These are phyloP conservation scores for Chaetomium fimeti DNA, from an alignment of 495 filamentous ascomycete species.

Conservation along the genomic window DNA sequence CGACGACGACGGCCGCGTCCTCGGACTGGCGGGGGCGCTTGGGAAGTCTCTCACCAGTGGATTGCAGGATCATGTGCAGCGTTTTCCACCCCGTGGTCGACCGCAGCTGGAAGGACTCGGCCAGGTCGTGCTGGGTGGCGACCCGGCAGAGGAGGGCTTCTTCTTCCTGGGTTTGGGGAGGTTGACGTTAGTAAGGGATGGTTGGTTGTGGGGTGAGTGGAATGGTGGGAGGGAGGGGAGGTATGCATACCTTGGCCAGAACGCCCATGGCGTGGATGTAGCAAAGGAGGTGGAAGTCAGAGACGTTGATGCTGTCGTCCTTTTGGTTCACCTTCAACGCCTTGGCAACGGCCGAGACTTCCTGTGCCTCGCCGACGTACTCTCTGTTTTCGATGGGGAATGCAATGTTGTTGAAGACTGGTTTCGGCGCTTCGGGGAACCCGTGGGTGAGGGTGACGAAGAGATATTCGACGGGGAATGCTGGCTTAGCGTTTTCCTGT, in stretches of 20 bases:
- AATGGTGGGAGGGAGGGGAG: background rate
- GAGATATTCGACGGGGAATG: slow-evolving; percentile 94
- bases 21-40: slow-evolving; percentile 66
- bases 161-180: slow-evolving; percentile 65
- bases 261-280: slow-evolving; percentile 79
- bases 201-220: background rate
- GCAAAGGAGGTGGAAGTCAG: slow-evolving; percentile 89
- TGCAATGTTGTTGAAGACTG: slow-evolving; percentile 62
- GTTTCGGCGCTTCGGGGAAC: slow-evolving; percentile 77
- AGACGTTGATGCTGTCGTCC: slow-evolving; percentile 65
- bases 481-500: slow-evolving; percentile 93
- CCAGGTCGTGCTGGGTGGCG: slow-evolving; percentile 71
- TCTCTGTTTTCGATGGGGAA: slow-evolving; percentile 94
- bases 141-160: slow-evolving; percentile 81
- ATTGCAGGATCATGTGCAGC: slow-evolving; percentile 84
- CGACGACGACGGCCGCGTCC: slow-evolving; percentile 29
- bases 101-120: slow-evolving; percentile 75
- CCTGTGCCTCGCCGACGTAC: slow-evolving; percentile 76
- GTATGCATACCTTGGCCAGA: slow-evolving; percentile 65
- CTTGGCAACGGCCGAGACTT: slow-evolving; percentile 48
- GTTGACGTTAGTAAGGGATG: slow-evolving; percentile 13
- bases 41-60: slow-evolving; percentile 93
- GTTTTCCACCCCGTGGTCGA: slow-evolving; percentile 89
- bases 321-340: slow-evolving; percentile 46
- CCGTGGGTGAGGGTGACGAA: slow-evolving; percentile 95